Evolutionary conservation across 2,329 filamentous ascomycete species (phyloP).

Genomic region (Pyrenophora graminea): DNA sequence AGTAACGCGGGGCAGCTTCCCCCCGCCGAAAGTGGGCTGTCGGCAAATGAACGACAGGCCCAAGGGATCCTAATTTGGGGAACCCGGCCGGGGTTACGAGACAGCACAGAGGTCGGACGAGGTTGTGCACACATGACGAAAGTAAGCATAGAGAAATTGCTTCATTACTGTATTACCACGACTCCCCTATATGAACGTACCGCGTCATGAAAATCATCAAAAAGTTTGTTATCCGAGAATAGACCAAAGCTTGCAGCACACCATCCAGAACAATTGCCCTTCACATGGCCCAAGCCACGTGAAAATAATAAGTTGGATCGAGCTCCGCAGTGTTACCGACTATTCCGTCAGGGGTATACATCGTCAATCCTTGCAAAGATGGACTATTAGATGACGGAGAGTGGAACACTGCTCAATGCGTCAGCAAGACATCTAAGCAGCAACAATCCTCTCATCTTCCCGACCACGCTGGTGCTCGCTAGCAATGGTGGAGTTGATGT

Average conservation of each 20-base stretch:
- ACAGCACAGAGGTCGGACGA: too few relatives aligned
- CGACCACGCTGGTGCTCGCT: constrained; percentile 51
- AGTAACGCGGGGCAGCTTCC: constrained; percentile 24
- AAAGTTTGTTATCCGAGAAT: constrained; percentile 6
- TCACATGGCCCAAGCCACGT: constrained; percentile 17
- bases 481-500: constrained; percentile 50
- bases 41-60: constrained; percentile 21
- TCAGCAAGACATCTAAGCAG: constrained; percentile 34
- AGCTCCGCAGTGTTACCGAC: constrained; percentile 16
- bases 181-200: constrained; percentile 2
- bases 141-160: constrained; percentile 13
- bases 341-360: constrained; percentile 43
- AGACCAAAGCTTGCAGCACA: background rate
- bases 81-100: constrained; percentile 6
- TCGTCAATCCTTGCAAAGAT: constrained; percentile 28
- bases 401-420: constrained; percentile 22
- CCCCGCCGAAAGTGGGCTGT: constrained; percentile 19
- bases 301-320: constrained; percentile 7
- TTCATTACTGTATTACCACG: constrained; percentile 19
- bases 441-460: constrained; percentile 51
- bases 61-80: constrained; percentile 8
- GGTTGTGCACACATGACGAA: too few relatives aligned
- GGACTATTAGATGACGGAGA: constrained; percentile 30
- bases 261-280: constrained; percentile 3
- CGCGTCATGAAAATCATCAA: constrained; percentile 17